Conservation (phyloP, 768 basidiomycete species). For the Pisolithus tinctorius region DNA sequence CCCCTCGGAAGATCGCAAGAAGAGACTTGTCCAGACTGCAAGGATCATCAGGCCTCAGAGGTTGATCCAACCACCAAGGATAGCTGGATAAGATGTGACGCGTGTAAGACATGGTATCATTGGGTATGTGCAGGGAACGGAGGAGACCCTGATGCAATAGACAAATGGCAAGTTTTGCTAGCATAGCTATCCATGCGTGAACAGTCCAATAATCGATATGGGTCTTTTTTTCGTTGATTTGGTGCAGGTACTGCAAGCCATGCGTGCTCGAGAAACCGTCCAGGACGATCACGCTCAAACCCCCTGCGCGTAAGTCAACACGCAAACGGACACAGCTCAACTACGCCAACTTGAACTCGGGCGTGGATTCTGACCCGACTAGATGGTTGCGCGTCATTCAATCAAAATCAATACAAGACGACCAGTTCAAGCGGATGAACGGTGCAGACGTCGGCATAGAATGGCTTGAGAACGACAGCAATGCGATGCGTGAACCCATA, state of each 20-base stretch:
- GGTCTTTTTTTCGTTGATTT: slow-evolving; percentile 1
- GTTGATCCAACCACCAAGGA: slow-evolving; percentile 48
- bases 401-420: slow-evolving; percentile 53
- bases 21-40: slow-evolving; percentile 49
- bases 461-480: slow-evolving; percentile 69
- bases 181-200: slow-evolving; percentile 8
- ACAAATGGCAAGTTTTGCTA: slow-evolving; percentile 59
- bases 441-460: slow-evolving; percentile 60
- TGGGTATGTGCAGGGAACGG: slow-evolving; percentile 73
- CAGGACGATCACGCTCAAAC: slow-evolving; percentile 65
- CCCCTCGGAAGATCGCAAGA: slow-evolving; percentile 16
- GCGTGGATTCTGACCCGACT: slow-evolving; percentile 49
- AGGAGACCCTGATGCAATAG: slow-evolving; percentile 57
- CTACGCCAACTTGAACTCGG: slow-evolving; percentile 71
- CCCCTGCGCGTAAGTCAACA: slow-evolving; percentile 74
- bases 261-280: slow-evolving; percentile 56
- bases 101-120: slow-evolving; percentile 78
- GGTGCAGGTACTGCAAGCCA: slow-evolving; percentile 58
- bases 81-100: slow-evolving; percentile 78
- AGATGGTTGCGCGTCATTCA: slow-evolving; percentile 69
- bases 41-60: slow-evolving; percentile 26
- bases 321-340: slow-evolving; percentile 70
- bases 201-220: slow-evolving; percentile 13
- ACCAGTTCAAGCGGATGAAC: slow-evolving; percentile 61
- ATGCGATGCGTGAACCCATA: slow-evolving; percentile 77